Conservation (phyloP, 2,329 filamentous ascomycete genomes). For the Dactylellina drechsleri region DNA sequence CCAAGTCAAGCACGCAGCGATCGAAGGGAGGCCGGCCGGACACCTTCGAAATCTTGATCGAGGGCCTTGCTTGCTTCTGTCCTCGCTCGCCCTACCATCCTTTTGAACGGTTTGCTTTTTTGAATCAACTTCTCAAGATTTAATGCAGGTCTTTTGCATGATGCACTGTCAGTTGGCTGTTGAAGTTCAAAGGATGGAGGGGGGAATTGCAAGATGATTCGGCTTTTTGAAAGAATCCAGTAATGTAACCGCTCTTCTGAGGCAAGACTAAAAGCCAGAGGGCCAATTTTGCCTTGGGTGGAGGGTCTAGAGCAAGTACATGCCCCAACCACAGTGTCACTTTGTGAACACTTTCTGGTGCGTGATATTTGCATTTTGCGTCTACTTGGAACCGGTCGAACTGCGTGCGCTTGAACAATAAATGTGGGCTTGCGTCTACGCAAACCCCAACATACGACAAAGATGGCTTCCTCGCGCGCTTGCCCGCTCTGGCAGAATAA, state of each 20-base stretch:
- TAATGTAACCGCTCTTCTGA: conserved; percentile 35
- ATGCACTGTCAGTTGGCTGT: conserved; percentile 35
- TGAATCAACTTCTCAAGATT: conserved; percentile 1
- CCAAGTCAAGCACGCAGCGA: conserved; percentile 12
- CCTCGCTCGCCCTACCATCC: background rate
- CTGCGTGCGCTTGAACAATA: background rate
- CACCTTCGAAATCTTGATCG: background rate
- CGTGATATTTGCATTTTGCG: background rate
- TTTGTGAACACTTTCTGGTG: background rate
- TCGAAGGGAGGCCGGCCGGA: background rate
- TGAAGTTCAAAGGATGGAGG: conserved; percentile 33
- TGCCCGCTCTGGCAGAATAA: too few species aligned
- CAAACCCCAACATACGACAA: too few species aligned
- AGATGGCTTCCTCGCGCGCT: too few species aligned
- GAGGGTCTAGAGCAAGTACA: conserved; percentile 30
- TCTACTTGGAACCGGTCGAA: background rate
- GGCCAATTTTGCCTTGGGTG: conserved; percentile 16
- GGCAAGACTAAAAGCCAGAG: conserved; percentile 38
- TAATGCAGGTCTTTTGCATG: conserved; percentile 41
- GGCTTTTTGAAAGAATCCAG: conserved; percentile 22
- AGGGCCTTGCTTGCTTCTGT: background rate
- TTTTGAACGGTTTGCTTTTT: background rate
- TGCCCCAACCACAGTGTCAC: background rate
- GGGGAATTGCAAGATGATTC: conserved; percentile 34
- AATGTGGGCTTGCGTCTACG: background rate